Evolutionary conservation across 345 rosid species (phyloP).

Genomic region (Balakata baccata): DNA sequence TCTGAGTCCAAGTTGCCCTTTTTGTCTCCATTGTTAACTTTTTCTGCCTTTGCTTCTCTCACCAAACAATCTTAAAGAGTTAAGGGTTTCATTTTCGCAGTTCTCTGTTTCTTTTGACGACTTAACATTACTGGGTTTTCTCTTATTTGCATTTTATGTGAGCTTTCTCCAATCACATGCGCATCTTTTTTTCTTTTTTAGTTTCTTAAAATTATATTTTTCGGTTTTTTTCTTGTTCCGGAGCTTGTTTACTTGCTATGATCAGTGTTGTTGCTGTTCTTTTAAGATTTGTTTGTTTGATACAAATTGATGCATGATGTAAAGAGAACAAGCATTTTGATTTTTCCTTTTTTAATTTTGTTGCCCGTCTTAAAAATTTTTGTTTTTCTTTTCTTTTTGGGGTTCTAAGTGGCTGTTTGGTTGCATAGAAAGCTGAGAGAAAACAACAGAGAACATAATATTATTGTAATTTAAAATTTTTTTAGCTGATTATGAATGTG

Average conservation of each 20-base stretch:
- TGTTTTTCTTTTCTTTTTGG: not conserved
- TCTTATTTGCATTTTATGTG: conserved; percentile 10
- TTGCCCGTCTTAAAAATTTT: not conserved
- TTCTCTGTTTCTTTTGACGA: not conserved
- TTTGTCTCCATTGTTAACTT: conserved; percentile 11
- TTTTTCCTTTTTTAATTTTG: not conserved
- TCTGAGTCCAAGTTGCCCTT: conserved; percentile 18
- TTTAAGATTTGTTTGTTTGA: not conserved
- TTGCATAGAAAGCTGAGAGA: conserved; percentile 9
- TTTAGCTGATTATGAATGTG: not conserved
- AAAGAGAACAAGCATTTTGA: not conserved
- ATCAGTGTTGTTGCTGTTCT: not conserved
- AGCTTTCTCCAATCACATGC: not conserved
- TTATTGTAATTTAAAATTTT: not conserved
- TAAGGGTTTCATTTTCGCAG: conserved; percentile 3
- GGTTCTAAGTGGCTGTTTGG: not conserved
- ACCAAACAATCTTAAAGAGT: not conserved
- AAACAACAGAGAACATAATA: not conserved
- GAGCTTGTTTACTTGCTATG: not conserved
- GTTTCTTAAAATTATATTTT: not conserved
- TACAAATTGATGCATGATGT: not conserved
- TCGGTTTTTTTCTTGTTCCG: not conserved
- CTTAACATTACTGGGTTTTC: not conserved
- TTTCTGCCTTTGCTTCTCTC: not conserved
- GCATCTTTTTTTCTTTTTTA: not conserved